These are phyloP conservation scores for Aquilaria malaccensis DNA, from an alignment of 345 rosid genomes.

Conservation along the genomic window DNA sequence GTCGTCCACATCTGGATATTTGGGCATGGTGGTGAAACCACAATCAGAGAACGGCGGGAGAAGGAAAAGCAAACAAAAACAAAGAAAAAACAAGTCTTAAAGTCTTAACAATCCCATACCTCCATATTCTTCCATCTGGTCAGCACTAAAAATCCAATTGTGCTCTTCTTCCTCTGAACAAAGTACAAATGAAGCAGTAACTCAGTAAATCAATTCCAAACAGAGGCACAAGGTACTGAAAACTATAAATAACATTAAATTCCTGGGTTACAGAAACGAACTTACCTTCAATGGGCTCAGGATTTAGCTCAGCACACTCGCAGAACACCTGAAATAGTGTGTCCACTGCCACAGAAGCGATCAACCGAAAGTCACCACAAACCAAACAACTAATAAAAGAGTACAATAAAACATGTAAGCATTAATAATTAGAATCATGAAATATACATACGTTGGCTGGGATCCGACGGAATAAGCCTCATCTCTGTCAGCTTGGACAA, in stretches of 20 bases:
- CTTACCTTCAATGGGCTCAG: slow-evolving; percentile 79
- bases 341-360: slow-evolving; percentile 55
- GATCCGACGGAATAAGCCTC: slow-evolving; percentile 92
- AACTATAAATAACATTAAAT: not conserved
- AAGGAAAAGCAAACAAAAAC: not conserved
- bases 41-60: not conserved
- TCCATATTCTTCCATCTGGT: slow-evolving; percentile 44
- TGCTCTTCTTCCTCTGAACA: slow-evolving; percentile 34
- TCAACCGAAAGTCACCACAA: not conserved
- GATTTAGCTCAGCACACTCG: slow-evolving; percentile 92
- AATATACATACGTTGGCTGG: slow-evolving; percentile 48
- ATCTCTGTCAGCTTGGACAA: slow-evolving; percentile 70
- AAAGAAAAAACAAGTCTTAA: not conserved
- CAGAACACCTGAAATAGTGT: slow-evolving; percentile 75
- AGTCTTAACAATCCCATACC: slow-evolving; percentile 23
- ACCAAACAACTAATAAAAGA: not conserved
- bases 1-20: slow-evolving; percentile 39
- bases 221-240: not conserved
- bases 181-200: not conserved
- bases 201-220: not conserved
- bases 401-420: not conserved
- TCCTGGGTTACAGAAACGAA: not conserved
- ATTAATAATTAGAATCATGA: slow-evolving; percentile 2
- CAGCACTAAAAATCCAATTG: slow-evolving; percentile 84
- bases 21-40: slow-evolving; percentile 1